A percentile compares a stretch with the other conserved stretches of the same genome.
phyloP scores from a whole-genome alignment of 345 rosid species.

The Dipteronia dyeriana region DNA sequence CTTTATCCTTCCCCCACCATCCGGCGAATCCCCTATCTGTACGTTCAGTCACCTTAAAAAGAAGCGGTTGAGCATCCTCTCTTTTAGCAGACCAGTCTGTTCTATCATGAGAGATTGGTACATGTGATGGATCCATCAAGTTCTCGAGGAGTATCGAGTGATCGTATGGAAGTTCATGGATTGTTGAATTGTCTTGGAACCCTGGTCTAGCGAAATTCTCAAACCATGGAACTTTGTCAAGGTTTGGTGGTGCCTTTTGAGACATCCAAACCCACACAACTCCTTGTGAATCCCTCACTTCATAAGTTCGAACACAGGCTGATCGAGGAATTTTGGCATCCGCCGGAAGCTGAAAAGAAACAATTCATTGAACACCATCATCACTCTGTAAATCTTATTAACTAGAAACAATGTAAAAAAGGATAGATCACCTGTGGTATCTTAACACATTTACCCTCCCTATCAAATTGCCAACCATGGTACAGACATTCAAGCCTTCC shows the following conservation, averaged over 20 bases:
- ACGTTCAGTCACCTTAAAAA: constrained; percentile 72
- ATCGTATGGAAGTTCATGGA: constrained; percentile 93
- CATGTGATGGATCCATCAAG: constrained; percentile 97
- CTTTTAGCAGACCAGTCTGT: constrained; percentile 87
- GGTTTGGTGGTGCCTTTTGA: constrained; percentile 59
- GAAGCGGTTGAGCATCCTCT: constrained; percentile 83
- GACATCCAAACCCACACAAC: constrained; percentile 98
- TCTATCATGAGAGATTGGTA: constrained; percentile 90
- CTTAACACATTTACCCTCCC: constrained; percentile 81
- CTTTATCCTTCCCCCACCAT: constrained; percentile 80
- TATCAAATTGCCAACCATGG: constrained; percentile 97
- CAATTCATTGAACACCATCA: constrained; percentile 3
- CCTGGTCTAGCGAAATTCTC: constrained; percentile 81
- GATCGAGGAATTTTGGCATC: constrained; percentile 78
- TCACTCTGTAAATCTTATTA: not conserved
- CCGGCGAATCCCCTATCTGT: constrained; percentile 83
- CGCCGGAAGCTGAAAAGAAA: constrained; percentile 59
- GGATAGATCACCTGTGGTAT: constrained; percentile 75
- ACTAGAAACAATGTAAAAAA: not conserved
- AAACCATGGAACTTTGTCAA: constrained; percentile 80
- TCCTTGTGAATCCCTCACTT: constrained; percentile 85
- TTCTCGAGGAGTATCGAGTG: constrained; percentile 94
- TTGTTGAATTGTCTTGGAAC: constrained; percentile 65
- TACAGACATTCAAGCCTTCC: constrained; percentile 92
- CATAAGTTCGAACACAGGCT: constrained; percentile 72